phyloP scores from a whole-genome alignment of 495 filamentous ascomycete species.

The Rusavskia elegans region DNA sequence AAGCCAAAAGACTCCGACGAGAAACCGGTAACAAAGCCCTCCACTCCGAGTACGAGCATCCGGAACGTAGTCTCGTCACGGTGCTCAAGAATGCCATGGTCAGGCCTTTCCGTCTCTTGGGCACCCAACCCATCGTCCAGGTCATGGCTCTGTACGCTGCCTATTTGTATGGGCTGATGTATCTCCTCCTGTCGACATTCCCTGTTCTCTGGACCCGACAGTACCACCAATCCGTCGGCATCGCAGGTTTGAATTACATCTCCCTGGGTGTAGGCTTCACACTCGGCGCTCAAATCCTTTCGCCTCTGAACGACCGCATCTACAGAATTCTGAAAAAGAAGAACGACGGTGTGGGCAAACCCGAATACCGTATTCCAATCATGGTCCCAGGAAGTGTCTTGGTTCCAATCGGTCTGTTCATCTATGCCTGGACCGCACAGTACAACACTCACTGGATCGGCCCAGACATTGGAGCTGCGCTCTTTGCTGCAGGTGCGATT shows the following conservation, averaged over 20 bases:
- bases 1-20: conserved; percentile 39
- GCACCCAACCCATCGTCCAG: conserved; percentile 45
- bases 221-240: conserved; percentile 45
- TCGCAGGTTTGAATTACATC: conserved; percentile 55
- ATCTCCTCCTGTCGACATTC: conserved; percentile 56
- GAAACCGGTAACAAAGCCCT: conserved; percentile 47
- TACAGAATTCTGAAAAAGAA: conserved; percentile 44
- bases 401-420: conserved; percentile 47
- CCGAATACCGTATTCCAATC: conserved; percentile 55
- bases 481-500: conserved; percentile 45
- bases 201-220: conserved; percentile 41
- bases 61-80: conserved; percentile 26
- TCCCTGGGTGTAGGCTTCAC: conserved; percentile 57
- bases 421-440: conserved; percentile 60
- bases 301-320: conserved; percentile 46
- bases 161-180: conserved; percentile 58
- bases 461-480: conserved; percentile 49
- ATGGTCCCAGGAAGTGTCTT: conserved; percentile 41
- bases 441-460: conserved; percentile 49
- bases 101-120: conserved; percentile 40
- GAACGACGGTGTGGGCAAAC: conserved; percentile 38
- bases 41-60: conserved; percentile 46
- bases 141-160: conserved; percentile 45
- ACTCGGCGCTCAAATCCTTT: conserved; percentile 44
- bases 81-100: conserved; percentile 29